These are phyloP conservation scores for Candida broadrunensis DNA, from an alignment of 805 yeast genomes.

Conservation along the genomic window DNA sequence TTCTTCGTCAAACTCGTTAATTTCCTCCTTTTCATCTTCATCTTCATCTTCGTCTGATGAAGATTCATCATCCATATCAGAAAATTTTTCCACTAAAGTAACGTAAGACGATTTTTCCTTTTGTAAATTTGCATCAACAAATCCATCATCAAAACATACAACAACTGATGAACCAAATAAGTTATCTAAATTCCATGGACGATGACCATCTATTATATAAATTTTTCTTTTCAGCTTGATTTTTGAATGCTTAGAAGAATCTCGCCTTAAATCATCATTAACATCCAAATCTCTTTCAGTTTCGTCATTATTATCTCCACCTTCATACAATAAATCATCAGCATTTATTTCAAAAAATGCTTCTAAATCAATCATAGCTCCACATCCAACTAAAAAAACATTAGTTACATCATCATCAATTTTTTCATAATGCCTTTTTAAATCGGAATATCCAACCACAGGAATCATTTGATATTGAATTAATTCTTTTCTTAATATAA, in stretches of 20 bases:
- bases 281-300: conserved; percentile 21
- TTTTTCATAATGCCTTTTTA: conserved; percentile 57
- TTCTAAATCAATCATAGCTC: conserved; percentile 86
- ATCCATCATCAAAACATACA: conserved; percentile 85
- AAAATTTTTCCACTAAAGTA: conserved; percentile 41
- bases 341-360: conserved; percentile 64
- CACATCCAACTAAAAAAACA: conserved; percentile 85
- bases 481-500: conserved; percentile 71
- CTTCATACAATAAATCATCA: conserved; percentile 44
- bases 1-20: background rate
- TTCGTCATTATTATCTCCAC: conserved; percentile 8
- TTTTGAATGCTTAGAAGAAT: background rate
- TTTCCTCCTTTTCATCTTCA: conserved; percentile 7
- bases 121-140: conserved; percentile 54
- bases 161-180: conserved; percentile 78
- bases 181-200: conserved; percentile 97
- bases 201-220: conserved; percentile 84
- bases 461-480: conserved; percentile 89
- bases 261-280: conserved; percentile 19
- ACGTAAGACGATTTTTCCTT: conserved; percentile 63
- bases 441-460: conserved; percentile 84
- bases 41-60: conserved; percentile 26
- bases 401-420: conserved; percentile 75
- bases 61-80: conserved; percentile 34
- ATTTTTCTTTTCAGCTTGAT: conserved; percentile 50